Conservation (phyloP, 2,329 filamentous ascomycete genomes). For the Leptosphaerulina australis region DNA sequence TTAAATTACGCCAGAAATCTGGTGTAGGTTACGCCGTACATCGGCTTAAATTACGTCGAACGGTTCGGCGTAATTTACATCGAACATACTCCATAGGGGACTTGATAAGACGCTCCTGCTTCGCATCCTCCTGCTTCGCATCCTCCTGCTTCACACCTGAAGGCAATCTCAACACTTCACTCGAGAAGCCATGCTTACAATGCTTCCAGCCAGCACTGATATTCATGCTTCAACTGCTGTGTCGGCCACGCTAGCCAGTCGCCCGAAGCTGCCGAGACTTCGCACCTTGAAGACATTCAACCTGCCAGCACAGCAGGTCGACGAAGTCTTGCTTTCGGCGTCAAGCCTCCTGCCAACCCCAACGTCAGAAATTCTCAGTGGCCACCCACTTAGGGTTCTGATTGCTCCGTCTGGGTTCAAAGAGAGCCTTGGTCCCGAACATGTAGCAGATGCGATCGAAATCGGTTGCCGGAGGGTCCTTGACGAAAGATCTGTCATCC, state of each 20-base stretch:
- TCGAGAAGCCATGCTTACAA: constrained; percentile 20
- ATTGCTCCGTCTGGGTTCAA: constrained; percentile 62
- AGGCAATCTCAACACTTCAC: not conserved
- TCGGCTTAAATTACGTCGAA: too few species aligned
- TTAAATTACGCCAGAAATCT: too few species aligned
- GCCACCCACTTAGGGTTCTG: constrained; percentile 48
- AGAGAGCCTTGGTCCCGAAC: constrained; percentile 57
- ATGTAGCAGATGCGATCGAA: constrained; percentile 60
- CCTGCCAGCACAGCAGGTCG: constrained; percentile 24
- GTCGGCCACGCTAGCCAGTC: constrained; percentile 8
- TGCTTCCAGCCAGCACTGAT: constrained; percentile 15
- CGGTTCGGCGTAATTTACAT: too few species aligned
- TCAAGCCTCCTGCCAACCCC: constrained; percentile 27
- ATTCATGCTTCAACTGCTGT: constrained; percentile 1
- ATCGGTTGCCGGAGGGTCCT: constrained; percentile 55
- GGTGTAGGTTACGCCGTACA: too few species aligned
- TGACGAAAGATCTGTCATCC: constrained; percentile 45
- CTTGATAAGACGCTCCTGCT: not conserved
- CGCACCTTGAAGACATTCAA: constrained; percentile 32
- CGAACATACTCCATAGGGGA: too few species aligned
- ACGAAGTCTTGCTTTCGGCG: constrained; percentile 25
- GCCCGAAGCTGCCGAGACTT: constrained; percentile 26
- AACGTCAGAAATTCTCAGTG: constrained; percentile 28
- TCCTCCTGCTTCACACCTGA: not conserved
- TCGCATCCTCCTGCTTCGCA: not conserved